These are phyloP conservation scores for Apophysomyces trapeziformis DNA, from an alignment of 371 early-diverging fungal genomes.

Conservation along the genomic window DNA sequence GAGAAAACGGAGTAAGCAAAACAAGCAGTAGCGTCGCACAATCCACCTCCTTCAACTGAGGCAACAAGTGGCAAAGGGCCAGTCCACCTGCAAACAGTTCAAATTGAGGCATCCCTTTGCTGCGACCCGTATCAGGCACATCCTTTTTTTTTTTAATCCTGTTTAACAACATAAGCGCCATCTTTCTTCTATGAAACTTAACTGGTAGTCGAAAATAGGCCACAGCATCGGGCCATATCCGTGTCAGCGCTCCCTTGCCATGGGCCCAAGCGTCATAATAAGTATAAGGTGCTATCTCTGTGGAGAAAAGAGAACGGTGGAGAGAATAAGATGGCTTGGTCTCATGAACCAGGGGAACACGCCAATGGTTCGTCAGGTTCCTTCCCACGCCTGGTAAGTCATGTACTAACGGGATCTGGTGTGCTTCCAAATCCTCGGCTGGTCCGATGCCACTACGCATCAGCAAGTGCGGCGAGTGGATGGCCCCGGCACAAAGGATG, in stretches of 20 bases:
- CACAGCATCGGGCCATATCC: conserved; percentile 33
- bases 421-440: conserved; percentile 20
- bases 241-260: conserved; percentile 26
- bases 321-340: conserved; percentile 25
- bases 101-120: conserved; percentile 27
- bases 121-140: conserved; percentile 29
- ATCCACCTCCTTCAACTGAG: conserved; percentile 21
- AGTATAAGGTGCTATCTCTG: conserved; percentile 9
- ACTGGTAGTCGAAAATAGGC: conserved; percentile 40
- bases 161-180: not conserved
- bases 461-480: conserved; percentile 34
- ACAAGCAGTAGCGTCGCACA: conserved; percentile 27
- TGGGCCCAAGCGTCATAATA: conserved; percentile 1
- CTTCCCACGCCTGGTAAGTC: conserved; percentile 45
- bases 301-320: conserved; percentile 16
- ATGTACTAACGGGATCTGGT: conserved; percentile 22
- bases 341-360: conserved; percentile 25
- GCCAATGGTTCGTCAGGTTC: conserved; percentile 46
- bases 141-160: conserved; percentile 10
- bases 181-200: conserved; percentile 9
- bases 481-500: conserved; percentile 46
- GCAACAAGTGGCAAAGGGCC: conserved; percentile 24
- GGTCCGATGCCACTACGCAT: conserved; percentile 34
- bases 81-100: conserved; percentile 32
- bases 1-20: conserved; percentile 26